Conservation (phyloP, 805 yeast genomes). For the Nakazawaea siamensis region DNA sequence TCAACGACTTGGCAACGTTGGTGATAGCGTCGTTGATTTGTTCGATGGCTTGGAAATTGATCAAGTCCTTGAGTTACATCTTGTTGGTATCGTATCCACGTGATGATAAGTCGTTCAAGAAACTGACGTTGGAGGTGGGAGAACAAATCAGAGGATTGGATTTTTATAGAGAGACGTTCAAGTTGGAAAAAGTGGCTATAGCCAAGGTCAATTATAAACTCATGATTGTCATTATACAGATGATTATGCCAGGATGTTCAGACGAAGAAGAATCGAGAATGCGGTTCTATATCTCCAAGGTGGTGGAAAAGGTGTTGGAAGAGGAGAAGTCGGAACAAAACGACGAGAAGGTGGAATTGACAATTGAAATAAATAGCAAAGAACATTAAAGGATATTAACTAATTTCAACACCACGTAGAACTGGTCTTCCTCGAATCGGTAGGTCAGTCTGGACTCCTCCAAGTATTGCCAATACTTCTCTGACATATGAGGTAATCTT, state of each 20-base stretch:
- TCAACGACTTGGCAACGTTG: conserved; percentile 38
- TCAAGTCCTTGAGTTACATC: conserved; percentile 41
- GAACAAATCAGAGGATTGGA: conserved; percentile 34
- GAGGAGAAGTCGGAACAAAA: conserved; percentile 12
- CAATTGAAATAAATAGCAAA: no score
- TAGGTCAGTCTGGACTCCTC: conserved; percentile 5
- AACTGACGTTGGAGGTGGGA: conserved; percentile 22
- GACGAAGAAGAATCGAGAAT: conserved; percentile 59
- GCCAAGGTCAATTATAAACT: conserved; percentile 57
- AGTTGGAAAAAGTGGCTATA: conserved; percentile 39
- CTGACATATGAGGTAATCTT: not conserved
- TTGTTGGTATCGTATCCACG: conserved; percentile 47
- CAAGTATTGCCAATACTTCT: conserved; percentile 3
- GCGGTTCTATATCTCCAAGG: conserved; percentile 37
- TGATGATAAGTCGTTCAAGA: conserved; percentile 27
- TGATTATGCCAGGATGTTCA: conserved; percentile 61
- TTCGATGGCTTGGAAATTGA: conserved; percentile 43
- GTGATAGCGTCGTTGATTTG: conserved; percentile 35
- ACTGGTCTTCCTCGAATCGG: conserved; percentile 8
- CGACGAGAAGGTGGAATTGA: no score
- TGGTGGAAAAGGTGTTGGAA: conserved; percentile 28
- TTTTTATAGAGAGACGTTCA: conserved; percentile 41
- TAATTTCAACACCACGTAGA: conserved; percentile 3
- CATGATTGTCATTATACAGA: conserved; percentile 45
- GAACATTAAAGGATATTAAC: conserved; percentile 14